Percentiles rank a stretch among this genome's conserved stretches.
Conservation (phyloP, 2,329 filamentous ascomycete genomes). For the Apiospora arundinis region DNA sequence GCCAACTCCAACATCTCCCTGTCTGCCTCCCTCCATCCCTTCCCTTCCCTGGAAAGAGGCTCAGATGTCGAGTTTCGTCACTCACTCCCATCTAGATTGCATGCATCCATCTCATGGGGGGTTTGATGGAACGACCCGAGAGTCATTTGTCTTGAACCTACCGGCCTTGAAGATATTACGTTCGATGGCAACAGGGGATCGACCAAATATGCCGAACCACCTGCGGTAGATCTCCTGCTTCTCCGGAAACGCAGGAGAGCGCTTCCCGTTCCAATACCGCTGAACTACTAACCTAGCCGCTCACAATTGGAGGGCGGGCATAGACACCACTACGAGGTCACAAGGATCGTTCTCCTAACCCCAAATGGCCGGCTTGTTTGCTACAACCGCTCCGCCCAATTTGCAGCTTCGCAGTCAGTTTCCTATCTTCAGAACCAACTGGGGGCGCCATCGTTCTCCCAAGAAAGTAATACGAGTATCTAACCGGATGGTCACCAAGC, state of each 20-base stretch:
- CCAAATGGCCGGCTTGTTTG: background rate
- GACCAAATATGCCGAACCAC: background rate
- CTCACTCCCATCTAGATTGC: background rate
- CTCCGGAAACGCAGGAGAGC: background rate
- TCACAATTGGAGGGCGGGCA: background rate
- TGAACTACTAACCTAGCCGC: background rate
- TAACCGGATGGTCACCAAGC: background rate
- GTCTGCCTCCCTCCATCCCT: background rate
- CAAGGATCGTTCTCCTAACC: background rate
- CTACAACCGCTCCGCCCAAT: background rate
- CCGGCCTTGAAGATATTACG: background rate
- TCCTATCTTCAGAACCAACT: background rate
- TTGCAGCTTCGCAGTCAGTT: conserved; percentile 7
- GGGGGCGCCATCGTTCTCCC: background rate
- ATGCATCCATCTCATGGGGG: conserved; percentile 10
- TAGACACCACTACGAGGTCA: conserved; percentile 5
- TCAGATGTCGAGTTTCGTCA: background rate
- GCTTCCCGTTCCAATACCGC: background rate
- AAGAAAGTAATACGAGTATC: background rate
- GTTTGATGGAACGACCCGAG: background rate
- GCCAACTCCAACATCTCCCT: background rate
- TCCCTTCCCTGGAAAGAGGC: background rate
- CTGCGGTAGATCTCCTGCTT: background rate
- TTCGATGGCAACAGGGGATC: background rate
- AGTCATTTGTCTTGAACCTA: background rate